Evolutionary conservation across 768 basidiomycete genomes (phyloP).

Genomic region (Mycena vulgaris): DNA sequence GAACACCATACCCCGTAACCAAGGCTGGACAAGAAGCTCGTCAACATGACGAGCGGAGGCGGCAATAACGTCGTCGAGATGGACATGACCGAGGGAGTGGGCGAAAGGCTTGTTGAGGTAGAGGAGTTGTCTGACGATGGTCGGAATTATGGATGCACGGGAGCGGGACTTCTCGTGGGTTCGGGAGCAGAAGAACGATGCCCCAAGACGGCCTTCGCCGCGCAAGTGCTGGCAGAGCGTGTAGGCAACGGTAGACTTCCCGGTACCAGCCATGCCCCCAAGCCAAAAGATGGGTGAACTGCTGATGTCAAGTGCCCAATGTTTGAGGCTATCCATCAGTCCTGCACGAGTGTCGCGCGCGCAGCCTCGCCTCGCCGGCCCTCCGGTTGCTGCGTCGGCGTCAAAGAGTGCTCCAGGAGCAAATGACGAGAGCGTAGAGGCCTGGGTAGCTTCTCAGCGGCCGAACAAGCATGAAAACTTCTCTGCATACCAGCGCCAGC

Average conservation of each 20-base stretch:
- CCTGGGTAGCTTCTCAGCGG: not conserved
- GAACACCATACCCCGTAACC: no score
- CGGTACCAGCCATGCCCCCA: constrained; percentile 6
- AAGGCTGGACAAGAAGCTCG: not conserved
- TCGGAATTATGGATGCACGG: constrained; percentile 8
- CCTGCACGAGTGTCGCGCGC: not conserved
- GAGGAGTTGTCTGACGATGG: constrained; percentile 8
- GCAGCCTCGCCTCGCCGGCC: constrained; percentile 1
- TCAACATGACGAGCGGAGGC: not conserved
- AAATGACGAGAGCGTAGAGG: not conserved
- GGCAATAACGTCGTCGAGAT: not conserved
- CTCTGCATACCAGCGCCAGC: no score
- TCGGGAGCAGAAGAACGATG: constrained; percentile 3
- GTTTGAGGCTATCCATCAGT: constrained; percentile 2
- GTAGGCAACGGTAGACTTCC: not conserved
- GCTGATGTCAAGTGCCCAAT: constrained; percentile 1
- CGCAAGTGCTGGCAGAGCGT: constrained; percentile 13
- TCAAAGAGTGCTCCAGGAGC: constrained; percentile 13
- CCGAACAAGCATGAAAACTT: constrained; percentile 17
- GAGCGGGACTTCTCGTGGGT: constrained; percentile 9
- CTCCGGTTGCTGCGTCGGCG: not conserved
- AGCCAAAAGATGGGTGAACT: constrained; percentile 11
- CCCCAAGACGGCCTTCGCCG: constrained; percentile 4
- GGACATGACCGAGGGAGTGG: not conserved
- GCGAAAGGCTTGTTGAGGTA: not conserved